Evolutionary conservation across 768 basidiomycete genomes (phyloP), one percentile per base, ranked within the genome.

Genomic region (Mrakia hoshinonis): DNA sequence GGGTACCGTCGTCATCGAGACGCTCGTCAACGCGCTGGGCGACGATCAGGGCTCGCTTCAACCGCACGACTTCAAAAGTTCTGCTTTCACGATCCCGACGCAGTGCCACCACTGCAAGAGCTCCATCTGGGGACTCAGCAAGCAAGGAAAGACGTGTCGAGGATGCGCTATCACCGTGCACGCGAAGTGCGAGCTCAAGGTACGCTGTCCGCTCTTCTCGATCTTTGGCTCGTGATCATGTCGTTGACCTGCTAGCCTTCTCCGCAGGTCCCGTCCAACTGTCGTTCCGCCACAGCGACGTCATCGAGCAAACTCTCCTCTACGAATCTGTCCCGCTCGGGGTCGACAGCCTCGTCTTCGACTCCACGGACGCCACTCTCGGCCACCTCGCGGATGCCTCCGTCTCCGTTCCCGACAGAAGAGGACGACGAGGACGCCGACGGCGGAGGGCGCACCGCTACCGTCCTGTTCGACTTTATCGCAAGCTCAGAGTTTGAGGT

Each of bases 171-270:
- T 92, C 46, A 65, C 63, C 87, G 90, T 92, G 9, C 91, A 92
- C 77, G 81, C 86, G 60, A 91, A 89, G 78, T 92, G 91, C 79
- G 91, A 92, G 78, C 79, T 92, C 62, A 92, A 91, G 85, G 91
- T 88, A 54, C n/a, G 54, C 5, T 29, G 7, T 6, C 34, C 34
- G 15, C 61, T 18, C 24, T 9, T 38, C 51, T 9, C 15, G 1
- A 13, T 11, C 12, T n/a, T 5, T 2, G 11, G 18, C 18, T 15
- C 60, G 7, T 61, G 18, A 18, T 39, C 34, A n/a, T 58, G 24
- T 29, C 55, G 3, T 34, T 34, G n/a, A n/a, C 26, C 55, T 46
- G 15, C 36, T 64, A 11, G 4, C n/a, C n/a, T 18, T 24, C 47
- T 34, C 36, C 24, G 1, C 29, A 72, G 70, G 58, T 72, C 43